Percentiles rank a stretch among this genome's conserved stretches.
These are phyloP conservation scores for Metschnikowia shivogae DNA, from an alignment of 805 yeast genomes.

Conservation along the genomic window DNA sequence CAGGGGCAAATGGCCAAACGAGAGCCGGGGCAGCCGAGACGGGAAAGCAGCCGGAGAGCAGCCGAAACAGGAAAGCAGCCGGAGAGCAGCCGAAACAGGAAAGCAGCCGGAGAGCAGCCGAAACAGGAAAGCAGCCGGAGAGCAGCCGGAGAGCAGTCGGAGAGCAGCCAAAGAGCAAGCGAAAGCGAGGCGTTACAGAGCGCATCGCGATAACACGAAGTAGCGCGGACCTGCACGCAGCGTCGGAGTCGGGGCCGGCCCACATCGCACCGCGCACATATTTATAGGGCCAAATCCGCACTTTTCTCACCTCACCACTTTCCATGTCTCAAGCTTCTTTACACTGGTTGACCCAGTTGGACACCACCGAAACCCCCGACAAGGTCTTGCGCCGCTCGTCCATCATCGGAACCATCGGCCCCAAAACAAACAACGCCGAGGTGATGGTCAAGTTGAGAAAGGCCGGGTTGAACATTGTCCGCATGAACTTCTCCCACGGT, in stretches of 20 bases:
- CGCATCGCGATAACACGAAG: conserved; percentile 1
- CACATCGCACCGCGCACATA: conserved; percentile 24
- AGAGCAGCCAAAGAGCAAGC: too few relatives aligned
- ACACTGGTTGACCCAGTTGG: conserved; percentile 80
- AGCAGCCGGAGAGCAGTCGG: too few relatives aligned
- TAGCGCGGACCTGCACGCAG: conserved; percentile 11
- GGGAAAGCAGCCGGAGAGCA: too few relatives aligned
- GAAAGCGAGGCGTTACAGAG: not conserved
- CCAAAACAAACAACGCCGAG: conserved; percentile 91
- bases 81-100: too few relatives aligned
- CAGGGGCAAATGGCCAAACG: not conserved
- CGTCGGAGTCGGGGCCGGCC: conserved; percentile 22
- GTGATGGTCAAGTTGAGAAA: conserved; percentile 81
- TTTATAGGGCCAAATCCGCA: conserved; percentile 12
- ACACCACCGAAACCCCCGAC: conserved; percentile 71
- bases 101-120: too few relatives aligned
- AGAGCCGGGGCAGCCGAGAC: not conserved
- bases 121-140: too few relatives aligned
- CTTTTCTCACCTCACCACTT: conserved; percentile 4
- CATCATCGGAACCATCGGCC: conserved; percentile 98
- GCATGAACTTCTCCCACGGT: conserved; percentile 99
- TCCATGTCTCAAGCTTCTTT: conserved; percentile 45
- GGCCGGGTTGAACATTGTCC: conserved; percentile 96
- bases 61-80: too few relatives aligned
- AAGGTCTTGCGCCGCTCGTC: conserved; percentile 86